A percentile compares a stretch with the other conserved stretches of the same genome.
Evolutionary conservation across 1,284 basidiomycete genomes (phyloP).

Genomic region (Leccinum colubrinum): DNA sequence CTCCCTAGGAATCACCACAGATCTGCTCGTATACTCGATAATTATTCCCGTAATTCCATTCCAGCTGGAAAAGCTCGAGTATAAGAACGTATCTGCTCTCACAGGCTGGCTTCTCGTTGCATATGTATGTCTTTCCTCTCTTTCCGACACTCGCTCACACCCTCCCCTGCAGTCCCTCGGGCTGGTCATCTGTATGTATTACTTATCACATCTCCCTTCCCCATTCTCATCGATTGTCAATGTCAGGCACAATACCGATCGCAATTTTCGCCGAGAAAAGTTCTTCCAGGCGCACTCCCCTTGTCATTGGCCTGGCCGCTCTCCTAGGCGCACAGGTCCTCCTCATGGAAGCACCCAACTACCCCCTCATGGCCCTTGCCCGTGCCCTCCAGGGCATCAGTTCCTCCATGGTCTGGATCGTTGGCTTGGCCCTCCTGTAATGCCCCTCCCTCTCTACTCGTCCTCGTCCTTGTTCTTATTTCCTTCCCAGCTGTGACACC

Average conservation of each 20-base stretch:
- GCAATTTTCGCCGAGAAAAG: constrained; percentile 67
- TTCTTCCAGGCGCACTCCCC: constrained; percentile 52
- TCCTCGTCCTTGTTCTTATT: constrained; percentile 7
- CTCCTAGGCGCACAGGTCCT: constrained; percentile 63
- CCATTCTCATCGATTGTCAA: constrained; percentile 34
- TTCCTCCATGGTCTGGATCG: constrained; percentile 75
- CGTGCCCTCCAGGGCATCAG: constrained; percentile 72
- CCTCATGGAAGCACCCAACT: constrained; percentile 75
- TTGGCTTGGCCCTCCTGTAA: constrained; percentile 71
- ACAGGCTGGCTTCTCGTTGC: constrained; percentile 70
- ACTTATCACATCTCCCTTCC: neutral
- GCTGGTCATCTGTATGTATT: constrained; percentile 47
- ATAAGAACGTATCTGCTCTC: constrained; percentile 51
- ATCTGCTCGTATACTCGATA: constrained; percentile 66
- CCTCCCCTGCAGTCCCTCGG: constrained; percentile 41
- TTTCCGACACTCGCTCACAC: neutral
- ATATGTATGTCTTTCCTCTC: constrained; percentile 40
- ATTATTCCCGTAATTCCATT: constrained; percentile 79
- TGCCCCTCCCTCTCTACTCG: constrained; percentile 14
- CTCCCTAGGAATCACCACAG: constrained; percentile 55
- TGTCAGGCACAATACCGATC: constrained; percentile 65
- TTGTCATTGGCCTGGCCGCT: constrained; percentile 56
- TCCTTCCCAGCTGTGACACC: constrained; percentile 58
- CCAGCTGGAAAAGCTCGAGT: constrained; percentile 56
- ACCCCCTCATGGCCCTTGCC: constrained; percentile 69